Percentiles rank a stretch among this genome's conserved stretches.
These are phyloP conservation scores for Leptographium flavum DNA, from an alignment of 2,329 filamentous ascomycete genomes.

Conservation along the genomic window DNA sequence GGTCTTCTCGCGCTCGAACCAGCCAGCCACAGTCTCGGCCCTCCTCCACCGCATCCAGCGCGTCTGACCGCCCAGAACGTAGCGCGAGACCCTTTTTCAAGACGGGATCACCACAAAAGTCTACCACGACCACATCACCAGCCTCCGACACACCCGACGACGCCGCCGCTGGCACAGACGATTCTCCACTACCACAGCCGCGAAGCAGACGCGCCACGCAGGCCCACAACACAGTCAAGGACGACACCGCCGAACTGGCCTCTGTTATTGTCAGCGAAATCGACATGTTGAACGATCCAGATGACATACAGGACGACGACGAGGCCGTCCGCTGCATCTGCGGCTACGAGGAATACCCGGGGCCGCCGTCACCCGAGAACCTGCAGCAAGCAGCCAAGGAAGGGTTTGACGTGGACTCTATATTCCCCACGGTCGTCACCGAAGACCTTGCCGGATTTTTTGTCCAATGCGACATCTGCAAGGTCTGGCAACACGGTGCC, in stretches of 20 bases:
- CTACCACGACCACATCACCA: constrained; percentile 56
- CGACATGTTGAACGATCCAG: constrained; percentile 47
- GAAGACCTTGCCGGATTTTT: constrained; percentile 91
- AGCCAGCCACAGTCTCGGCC: constrained; percentile 64
- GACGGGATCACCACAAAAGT: constrained; percentile 59
- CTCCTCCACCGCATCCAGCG: constrained; percentile 64
- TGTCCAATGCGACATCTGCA: constrained; percentile 94
- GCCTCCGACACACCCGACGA: constrained; percentile 58
- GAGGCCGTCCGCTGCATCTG: constrained; percentile 94
- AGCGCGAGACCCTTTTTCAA: constrained; percentile 59
- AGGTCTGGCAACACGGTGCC: constrained; percentile 97
- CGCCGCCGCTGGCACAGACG: constrained; percentile 36
- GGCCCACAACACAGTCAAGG: constrained; percentile 13
- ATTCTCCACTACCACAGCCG: constrained; percentile 54
- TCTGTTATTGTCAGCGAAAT: constrained; percentile 24
- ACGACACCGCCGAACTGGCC: constrained; percentile 40
- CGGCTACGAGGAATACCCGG: constrained; percentile 87
- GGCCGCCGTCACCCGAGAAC: constrained; percentile 50
- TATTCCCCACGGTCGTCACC: constrained; percentile 48
- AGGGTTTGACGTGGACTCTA: constrained; percentile 40
- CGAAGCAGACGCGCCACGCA: constrained; percentile 39
- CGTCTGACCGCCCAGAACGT: constrained; percentile 59
- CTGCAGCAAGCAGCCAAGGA: constrained; percentile 38
- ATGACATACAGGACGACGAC: constrained; percentile 70
- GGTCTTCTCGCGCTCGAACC: constrained; percentile 79